Evolutionary conservation across 345 rosid species (phyloP), one percentile per base, ranked within the genome.

Genomic region (Salix viminalis): DNA sequence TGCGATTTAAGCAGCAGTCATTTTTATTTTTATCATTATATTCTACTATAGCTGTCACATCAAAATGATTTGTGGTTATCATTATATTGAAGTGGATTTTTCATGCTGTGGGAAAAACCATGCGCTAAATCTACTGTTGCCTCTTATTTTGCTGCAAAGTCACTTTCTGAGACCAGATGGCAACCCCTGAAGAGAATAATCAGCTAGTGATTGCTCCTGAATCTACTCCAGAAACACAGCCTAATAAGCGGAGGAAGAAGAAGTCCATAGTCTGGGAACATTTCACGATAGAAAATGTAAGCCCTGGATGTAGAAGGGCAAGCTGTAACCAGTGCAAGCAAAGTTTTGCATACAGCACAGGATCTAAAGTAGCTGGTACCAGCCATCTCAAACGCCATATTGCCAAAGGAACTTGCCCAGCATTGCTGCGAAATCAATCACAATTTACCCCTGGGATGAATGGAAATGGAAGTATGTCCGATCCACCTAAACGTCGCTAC

Each of bases 281-380:
- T 80, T 95, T 95, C 81, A 91, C 97, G 2, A 88, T 95, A 37
- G 91, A 93, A 82, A 74, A 70, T 1, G 91, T 93, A 1, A 85
- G 94, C 60, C 79, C 95, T 4, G 91, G 87, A 66, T 87, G 94
- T 82, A 89, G 96, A 83, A 88, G 99, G 76, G 99, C 97, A 44
- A 87, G 82, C 79, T 95, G 99, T 85, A 95, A 93, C 71, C 94
- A 87, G 72, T 95, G 99, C 91, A 95, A 90, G 76, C 97, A 93
- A 84, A 95, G 96, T 80, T 95, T 95, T 86, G 98, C 98, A n/a
- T 95, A 95, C 71, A 93, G 99, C 84, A 91, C 90, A 2, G 99
- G 99, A 71, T 82, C 91, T 1, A 93, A 95, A 81, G 99, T 95
- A 6, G 97, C 97, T 70, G 97, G 99, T 18, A 95, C 99, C 50